phyloP scores from a whole-genome alignment of 768 basidiomycete genomes.

The Lentinula boryana region DNA sequence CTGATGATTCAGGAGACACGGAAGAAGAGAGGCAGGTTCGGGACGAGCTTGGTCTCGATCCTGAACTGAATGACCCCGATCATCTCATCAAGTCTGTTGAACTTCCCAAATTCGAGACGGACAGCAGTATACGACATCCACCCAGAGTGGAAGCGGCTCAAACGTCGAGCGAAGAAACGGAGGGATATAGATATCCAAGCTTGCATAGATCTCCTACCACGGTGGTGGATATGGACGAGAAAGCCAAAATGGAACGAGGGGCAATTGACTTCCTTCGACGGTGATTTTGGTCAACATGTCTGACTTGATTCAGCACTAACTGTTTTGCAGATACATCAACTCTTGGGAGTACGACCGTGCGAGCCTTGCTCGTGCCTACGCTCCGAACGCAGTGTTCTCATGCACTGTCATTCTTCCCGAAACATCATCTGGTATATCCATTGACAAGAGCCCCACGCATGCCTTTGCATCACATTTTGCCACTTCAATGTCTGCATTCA shows the following conservation, averaged over 20 bases:
- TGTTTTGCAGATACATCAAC: not conserved
- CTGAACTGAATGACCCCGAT: not conserved
- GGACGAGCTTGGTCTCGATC: not conserved
- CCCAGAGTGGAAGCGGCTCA: not conserved
- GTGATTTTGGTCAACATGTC: not conserved
- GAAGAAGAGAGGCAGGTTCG: slow-evolving; percentile 1
- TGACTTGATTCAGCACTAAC: not conserved
- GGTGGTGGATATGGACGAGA: not conserved
- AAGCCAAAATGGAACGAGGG: not conserved
- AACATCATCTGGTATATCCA: not conserved
- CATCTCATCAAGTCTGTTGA: not conserved
- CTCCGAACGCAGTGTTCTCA: not conserved
- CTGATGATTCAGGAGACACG: not conserved
- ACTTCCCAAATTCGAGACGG: no score
- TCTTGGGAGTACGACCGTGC: slow-evolving; percentile 1
- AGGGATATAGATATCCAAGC: not conserved
- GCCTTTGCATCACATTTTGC: not conserved
- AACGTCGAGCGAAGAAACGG: not conserved
- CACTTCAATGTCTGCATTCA: not conserved
- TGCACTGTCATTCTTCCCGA: not conserved
- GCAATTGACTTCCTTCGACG: not conserved
- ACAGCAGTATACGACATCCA: not conserved
- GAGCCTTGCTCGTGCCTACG: not conserved
- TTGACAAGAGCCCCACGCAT: not conserved
- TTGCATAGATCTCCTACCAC: not conserved